These are phyloP conservation scores for Aurifilum marmelostoma DNA, from an alignment of 2,329 filamentous ascomycete genomes.

Conservation along the genomic window DNA sequence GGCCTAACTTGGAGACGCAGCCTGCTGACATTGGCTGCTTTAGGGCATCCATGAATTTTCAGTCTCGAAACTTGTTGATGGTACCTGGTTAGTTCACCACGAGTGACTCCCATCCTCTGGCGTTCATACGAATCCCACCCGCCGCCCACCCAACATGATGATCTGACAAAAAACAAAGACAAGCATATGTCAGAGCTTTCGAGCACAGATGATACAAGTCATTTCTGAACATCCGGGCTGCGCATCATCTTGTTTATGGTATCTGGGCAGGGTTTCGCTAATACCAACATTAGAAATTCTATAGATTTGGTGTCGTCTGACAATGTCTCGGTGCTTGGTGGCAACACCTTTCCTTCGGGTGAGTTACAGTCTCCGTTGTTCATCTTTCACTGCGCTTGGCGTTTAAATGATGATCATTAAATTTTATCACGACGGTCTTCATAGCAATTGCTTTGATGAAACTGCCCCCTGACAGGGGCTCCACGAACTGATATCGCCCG, in stretches of 20 bases:
- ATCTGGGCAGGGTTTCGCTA: conserved; percentile 34
- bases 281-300: conserved; percentile 32
- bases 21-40: conserved; percentile 22
- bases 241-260: conserved; percentile 8
- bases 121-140: not conserved
- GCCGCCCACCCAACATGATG: conserved; percentile 66
- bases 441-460: conserved; percentile 81
- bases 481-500: conserved; percentile 40
- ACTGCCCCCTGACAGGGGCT: conserved; percentile 75
- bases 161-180: conserved; percentile 75
- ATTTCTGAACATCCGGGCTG: conserved; percentile 43
- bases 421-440: conserved; percentile 86
- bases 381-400: not conserved
- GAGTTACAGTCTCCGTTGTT: not conserved
- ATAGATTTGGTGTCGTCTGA: not conserved
- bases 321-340: not conserved
- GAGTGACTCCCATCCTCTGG: not conserved
- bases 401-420: conserved; percentile 67
- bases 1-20: conserved; percentile 18
- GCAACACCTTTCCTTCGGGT: not conserved
- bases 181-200: conserved; percentile 96
- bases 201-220: conserved; percentile 53
- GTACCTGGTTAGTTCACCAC: conserved; percentile 21
- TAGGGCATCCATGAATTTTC: not conserved
- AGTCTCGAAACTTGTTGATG: not conserved